Evolutionary conservation across 768 basidiomycete genomes (phyloP), one percentile per base, ranked within the genome.

Genomic region (Tricholoma matsutake): DNA sequence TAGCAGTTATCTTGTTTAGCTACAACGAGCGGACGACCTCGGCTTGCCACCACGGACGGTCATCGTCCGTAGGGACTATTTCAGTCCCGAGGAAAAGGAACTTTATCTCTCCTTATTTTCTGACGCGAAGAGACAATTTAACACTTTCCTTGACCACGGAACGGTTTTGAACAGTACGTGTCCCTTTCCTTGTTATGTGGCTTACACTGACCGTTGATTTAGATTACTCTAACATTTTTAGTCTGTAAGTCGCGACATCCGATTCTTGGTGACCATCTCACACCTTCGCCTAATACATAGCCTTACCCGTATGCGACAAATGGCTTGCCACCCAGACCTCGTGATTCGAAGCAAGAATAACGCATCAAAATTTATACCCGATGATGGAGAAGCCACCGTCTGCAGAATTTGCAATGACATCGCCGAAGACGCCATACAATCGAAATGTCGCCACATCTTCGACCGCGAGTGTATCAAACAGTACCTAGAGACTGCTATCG

Each of bases 51-150:
- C 97, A 6, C 83, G 97, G 39, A 95, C 88, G 0, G 91, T 99
- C 20, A 81, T 92, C 53, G 87, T 99, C 60, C 85, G 94, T 47
- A 79, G 87, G 55, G 96, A 98, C 72, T 91, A 89, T 73, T 98
- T 98, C 79, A 95, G 92, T 64, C 90, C 93, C 0, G 96, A 97
- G 73, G 97, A 99, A 77, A 98, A 95, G 71, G 97, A 99, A 67
- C 77, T 98, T 4, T 97, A 96, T 71, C 81, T 88, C 34, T 94
- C 92, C 1, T 77, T 99, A 28, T 98, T 96, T 79, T 88, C 92
- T 4, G 92, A 95, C 64, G 95, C 95, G 9, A 95, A 92, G 76
- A 81, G 97, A 43, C 88, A 93, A 69, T 99, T 98, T 74, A 86
- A 68, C 57, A 98, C 95, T 2, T 99, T 92, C 71, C 84, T 97